Conservation (phyloP, 1,284 basidiomycete species). For the Pholiota adiposa region DNA sequence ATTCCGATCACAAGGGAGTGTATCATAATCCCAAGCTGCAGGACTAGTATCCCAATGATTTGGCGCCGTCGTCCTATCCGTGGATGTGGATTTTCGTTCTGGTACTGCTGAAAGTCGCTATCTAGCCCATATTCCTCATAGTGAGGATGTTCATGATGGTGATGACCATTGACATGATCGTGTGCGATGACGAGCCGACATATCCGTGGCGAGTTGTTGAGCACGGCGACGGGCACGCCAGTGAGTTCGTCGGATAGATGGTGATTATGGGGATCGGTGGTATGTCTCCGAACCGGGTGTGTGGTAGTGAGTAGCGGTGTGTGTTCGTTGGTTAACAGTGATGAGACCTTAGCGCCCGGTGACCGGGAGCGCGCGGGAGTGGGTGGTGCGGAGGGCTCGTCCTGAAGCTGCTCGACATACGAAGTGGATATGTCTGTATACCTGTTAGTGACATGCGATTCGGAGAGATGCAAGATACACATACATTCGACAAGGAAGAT, state of each 20-base stretch:
- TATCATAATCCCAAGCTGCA: conserved; percentile 83
- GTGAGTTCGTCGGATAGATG: conserved; percentile 16
- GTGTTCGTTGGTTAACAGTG: not conserved
- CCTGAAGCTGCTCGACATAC: conserved; percentile 70
- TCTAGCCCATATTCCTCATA: conserved; percentile 18
- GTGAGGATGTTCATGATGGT: not conserved
- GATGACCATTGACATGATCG: conserved; percentile 11
- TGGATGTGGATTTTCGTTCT: conserved; percentile 26
- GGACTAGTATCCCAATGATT: conserved; percentile 66
- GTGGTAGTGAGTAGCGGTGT: conserved; percentile 12
- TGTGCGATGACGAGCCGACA: conserved; percentile 24
- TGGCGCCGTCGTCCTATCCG: conserved; percentile 56
- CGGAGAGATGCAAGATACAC: conserved; percentile 27
- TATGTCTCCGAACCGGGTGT: not conserved
- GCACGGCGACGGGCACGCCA: conserved; percentile 28
- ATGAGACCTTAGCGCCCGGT: not conserved
- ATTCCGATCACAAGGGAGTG: conserved; percentile 80
- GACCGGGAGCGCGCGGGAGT: conserved; percentile 35
- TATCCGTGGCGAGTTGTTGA: conserved; percentile 37
- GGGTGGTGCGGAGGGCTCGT: conserved; percentile 56
- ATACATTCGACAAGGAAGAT: conserved; percentile 81
- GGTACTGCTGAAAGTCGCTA: conserved; percentile 21
- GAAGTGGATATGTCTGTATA: conserved; percentile 67
- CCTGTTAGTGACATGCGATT: conserved; percentile 11
- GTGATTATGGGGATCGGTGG: conserved; percentile 13